Conservation (phyloP, 1,284 basidiomycete species). For the Ustilago sp. region DNA sequence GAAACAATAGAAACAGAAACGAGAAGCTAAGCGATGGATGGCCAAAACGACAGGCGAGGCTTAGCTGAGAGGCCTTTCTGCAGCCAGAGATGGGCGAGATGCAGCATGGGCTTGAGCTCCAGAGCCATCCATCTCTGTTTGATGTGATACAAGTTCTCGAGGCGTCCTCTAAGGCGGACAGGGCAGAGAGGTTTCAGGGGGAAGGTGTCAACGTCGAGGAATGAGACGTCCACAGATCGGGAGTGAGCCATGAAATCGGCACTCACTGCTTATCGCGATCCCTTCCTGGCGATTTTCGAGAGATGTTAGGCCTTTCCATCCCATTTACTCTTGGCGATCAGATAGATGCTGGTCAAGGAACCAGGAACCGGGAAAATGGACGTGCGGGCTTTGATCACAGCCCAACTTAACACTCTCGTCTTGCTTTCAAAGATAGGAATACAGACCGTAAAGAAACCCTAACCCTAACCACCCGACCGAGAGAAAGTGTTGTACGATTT, state of each 20-base stretch:
- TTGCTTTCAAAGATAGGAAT: no score
- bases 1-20: not conserved
- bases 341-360: not conserved
- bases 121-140: no score
- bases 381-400: not conserved
- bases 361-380: not conserved
- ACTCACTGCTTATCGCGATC: not conserved
- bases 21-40: not conserved
- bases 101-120: no score
- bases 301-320: no score
- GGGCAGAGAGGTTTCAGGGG: no score
- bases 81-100: not conserved
- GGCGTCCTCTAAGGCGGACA: no score
- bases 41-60: not conserved
- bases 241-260: not conserved
- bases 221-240: not conserved
- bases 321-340: no score
- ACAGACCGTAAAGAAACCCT: no score
- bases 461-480: conserved; percentile 1
- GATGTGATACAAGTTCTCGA: no score
- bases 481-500: not conserved
- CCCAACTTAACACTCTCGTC: not conserved
- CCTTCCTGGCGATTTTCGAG: not conserved
- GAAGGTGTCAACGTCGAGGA: not conserved
- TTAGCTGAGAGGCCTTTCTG: conserved; percentile 6